Base-by-base conservation (phyloP, 306 rosid species). In the Herpetospermum pedunculosum region DNA sequence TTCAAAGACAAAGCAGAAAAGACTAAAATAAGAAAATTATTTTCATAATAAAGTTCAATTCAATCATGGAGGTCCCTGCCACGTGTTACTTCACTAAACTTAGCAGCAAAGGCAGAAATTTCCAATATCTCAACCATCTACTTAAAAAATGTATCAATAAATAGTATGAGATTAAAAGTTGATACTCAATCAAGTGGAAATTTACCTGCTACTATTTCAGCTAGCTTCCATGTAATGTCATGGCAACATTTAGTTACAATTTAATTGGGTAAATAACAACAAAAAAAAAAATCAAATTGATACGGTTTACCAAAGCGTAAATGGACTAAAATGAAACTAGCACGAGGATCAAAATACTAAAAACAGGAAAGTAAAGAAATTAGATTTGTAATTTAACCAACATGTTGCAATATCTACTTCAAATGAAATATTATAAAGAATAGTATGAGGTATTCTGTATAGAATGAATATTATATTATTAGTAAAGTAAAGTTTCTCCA, bases 41-140 rank as follows among this genome's bases (percentile, higher is more conserved):
- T 26, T 26, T 68, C 55, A 25, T 9, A 7, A 26, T 65, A 15
- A 65, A 69, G 38, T 21, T 15, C 55, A 69, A 26, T 69, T 26
- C 73, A 69, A 43, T 43, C 53, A 69, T 69, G 54, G 73, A 69
- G 38, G 35, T 23, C 35, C 72, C 53, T 35, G 70, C 70, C 47
- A 63, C 29, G 13, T 60, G 19, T 60, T 16, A 18, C 43, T 19
- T 9, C 48, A 64, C n/a, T 35, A 11, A 64, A 64, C 30, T 37
- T 64, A 35, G n/a, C 71, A 64, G 14, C 43, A 32, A 32, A 63
- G 70, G 29, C 18, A 63, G 70, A 41, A 21, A 67, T 10, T 21
- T 67, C 52, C n/a, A 40, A 12, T 38, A 38, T 40, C 5, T 65
- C 52, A 18, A n/a, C 16, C 47, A 43, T 65, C 50, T 23, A 65